These are phyloP conservation scores for Haplographium delicatum DNA, from an alignment of 495 filamentous ascomycete species.

Conservation along the genomic window DNA sequence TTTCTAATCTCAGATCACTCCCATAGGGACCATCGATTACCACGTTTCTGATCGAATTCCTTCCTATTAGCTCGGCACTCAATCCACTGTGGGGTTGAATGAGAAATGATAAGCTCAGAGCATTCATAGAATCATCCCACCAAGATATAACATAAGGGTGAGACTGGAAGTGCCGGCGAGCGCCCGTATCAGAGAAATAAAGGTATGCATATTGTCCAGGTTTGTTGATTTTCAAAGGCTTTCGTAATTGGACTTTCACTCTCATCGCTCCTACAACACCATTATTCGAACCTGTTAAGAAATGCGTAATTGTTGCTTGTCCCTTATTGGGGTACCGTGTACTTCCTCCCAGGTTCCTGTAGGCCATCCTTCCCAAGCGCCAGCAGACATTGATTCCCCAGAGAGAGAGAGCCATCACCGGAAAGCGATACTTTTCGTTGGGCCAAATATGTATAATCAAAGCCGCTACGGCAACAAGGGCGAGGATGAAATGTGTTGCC, in stretches of 20 bases:
- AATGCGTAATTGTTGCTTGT: neutral
- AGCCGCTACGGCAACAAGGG: neutral
- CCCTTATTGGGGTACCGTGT: too few species aligned
- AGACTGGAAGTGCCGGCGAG: neutral
- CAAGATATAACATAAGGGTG: constrained; percentile 7
- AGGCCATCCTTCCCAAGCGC: neutral
- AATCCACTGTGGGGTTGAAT: neutral
- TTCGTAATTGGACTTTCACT: neutral
- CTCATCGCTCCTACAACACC: neutral
- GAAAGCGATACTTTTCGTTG: neutral
- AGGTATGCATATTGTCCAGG: constrained; percentile 9
- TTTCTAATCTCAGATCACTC: constrained; percentile 1
- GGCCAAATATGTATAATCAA: neutral
- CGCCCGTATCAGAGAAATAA: neutral
- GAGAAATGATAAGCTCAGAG: neutral
- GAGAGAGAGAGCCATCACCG: neutral
- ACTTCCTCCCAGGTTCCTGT: neutral
- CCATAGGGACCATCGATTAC: constrained; percentile 11
- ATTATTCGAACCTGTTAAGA: neutral
- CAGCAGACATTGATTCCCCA: neutral
- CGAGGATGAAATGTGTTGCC: constrained; percentile 1
- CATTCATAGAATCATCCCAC: neutral
- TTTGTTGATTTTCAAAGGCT: neutral
- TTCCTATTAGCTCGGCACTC: neutral
- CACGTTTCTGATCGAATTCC: neutral